phyloP scores from a whole-genome alignment of 306 rosid genomes.

The Luffa acutangula region DNA sequence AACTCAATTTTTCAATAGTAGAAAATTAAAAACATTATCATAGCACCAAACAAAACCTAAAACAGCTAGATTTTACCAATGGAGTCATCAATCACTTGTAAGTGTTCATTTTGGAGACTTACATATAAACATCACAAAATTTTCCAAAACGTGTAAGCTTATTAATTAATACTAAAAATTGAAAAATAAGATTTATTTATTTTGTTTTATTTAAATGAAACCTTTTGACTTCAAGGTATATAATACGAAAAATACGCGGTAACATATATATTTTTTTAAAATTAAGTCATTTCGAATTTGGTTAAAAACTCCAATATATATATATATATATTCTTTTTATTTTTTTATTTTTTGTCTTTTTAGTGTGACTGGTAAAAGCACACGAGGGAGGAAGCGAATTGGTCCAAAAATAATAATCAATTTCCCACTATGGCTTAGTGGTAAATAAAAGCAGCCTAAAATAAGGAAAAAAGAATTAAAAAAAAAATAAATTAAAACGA shows the following conservation, averaged over 20 bases:
- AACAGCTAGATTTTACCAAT: no score
- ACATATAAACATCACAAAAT: background rate
- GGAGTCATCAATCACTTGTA: no score
- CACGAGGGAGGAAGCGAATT: background rate
- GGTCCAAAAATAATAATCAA: background rate
- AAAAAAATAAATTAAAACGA: background rate
- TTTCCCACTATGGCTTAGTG: background rate
- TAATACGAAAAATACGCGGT: background rate
- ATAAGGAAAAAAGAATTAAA: background rate
- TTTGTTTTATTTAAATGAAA: no score
- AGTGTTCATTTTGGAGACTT: no score
- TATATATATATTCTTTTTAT: background rate
- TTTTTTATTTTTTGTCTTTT: background rate
- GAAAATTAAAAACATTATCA: background rate
- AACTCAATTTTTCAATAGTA: no score
- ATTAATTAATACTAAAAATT: background rate
- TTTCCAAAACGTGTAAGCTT: background rate
- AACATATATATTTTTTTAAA: background rate
- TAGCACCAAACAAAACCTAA: background rate
- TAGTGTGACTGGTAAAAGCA: background rate
- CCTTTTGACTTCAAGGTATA: background rate
- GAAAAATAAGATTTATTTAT: background rate
- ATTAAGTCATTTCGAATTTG: background rate
- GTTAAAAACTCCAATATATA: background rate
- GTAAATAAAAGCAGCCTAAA: constrained; percentile 6